Evolutionary conservation across 495 filamentous ascomycete genomes (phyloP).

Genomic region (Mytilinidion resinicola): DNA sequence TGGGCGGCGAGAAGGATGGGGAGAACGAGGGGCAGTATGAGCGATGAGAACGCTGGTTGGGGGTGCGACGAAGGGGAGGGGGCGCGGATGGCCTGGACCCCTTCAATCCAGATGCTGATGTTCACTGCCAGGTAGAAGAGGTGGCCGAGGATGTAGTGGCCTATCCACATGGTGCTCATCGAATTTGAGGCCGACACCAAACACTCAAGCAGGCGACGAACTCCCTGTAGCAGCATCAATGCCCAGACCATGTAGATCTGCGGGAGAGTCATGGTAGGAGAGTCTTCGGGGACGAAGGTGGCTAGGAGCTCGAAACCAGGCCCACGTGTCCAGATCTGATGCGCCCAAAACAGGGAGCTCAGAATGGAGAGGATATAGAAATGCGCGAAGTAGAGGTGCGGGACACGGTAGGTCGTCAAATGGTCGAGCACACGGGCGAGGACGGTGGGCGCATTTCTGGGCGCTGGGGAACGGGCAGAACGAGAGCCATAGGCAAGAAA

Average conservation of each 20-base stretch:
- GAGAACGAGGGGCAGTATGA: constrained; percentile 56
- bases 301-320: constrained; percentile 42
- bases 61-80: constrained; percentile 11
- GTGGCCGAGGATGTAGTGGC: constrained; percentile 73
- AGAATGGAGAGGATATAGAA: constrained; percentile 73
- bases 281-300: constrained; percentile 39
- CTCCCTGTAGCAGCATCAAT: constrained; percentile 62
- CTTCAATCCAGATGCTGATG: constrained; percentile 81
- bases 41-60: constrained; percentile 44
- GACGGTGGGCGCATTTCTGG: not conserved
- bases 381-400: constrained; percentile 79
- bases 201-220: constrained; percentile 69
- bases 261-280: constrained; percentile 29
- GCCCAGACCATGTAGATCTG: constrained; percentile 64
- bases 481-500: constrained; percentile 57
- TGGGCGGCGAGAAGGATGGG: constrained; percentile 69
- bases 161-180: constrained; percentile 71
- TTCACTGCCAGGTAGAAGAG: constrained; percentile 67
- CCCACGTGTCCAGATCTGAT: constrained; percentile 58
- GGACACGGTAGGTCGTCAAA: constrained; percentile 54
- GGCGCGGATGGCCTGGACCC: constrained; percentile 43
- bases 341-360: constrained; percentile 70
- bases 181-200: constrained; percentile 56
- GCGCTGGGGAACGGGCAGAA: constrained; percentile 30
- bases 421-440: constrained; percentile 42